Evolutionary conservation across 2,329 filamentous ascomycete genomes (phyloP), one percentile per base, ranked within the genome.

Genomic region (Trichoderma asperellum): DNA sequence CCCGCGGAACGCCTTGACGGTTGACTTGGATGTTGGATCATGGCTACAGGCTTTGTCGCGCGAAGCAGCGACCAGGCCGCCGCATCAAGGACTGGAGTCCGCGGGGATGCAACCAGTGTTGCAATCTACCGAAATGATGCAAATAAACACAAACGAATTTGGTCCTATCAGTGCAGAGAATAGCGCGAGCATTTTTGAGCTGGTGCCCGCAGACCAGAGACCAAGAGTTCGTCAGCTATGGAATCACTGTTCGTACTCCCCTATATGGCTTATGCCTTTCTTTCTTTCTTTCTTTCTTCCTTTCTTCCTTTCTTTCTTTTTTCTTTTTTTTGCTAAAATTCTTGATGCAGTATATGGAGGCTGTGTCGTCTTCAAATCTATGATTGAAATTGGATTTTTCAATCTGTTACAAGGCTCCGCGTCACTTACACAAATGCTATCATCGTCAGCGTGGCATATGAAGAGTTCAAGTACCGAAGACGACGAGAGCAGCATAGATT

Each of bases 381-480:
- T 66, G 63, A 58, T 66, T 35, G 63, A 66, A 29, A 58, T 66
- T 12, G 63, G 63, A 18, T 66, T 58, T 58, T 49, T 66, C 37
- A 43, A 66, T 29, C 40, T 66, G 47, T 1, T 66, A 14, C 63
- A 58, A 5, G 63, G 63, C 21, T 58, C 24, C 10, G 53, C 63
- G 18, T 56, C 63, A n/a, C 63, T 66, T 35, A 66, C 63, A n/a
- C 63, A 66, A 34, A 66, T 66, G 63, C 11, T 66, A 18, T 66
- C 63, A 6, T 66, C 53, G 18, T 58, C 63, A 1, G 63, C 63
- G 27, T 66, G 63, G 63, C 63, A 66, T 32, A 58, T 56, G 10
- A 66, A 58, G n/a, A 56, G 47, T 5, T 10, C 16, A 29, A 24
- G 37, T 14, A 58, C n/a, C 1, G 63, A 43, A 34, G 53, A 66